Base-by-base conservation (phyloP, 306 rosid species). In the Casuarina cunninghamiana region DNA sequence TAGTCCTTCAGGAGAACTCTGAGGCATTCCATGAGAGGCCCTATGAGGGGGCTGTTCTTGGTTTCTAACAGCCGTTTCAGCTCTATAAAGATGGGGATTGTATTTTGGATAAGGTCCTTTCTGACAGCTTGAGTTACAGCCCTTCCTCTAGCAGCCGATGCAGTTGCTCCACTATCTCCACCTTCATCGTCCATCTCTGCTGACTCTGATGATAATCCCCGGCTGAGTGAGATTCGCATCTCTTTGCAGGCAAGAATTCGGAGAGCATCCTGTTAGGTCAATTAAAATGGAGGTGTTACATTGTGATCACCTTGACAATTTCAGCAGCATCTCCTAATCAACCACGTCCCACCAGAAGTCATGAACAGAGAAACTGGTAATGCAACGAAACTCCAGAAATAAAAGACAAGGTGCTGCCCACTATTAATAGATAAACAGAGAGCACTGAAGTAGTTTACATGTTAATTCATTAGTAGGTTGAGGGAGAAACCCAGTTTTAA, bases 21-120 rank as follows among this genome's bases (percentile, higher is more conserved):
- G 19, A 94, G 93, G 90, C 98, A 94, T 70, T 92, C 97, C 98
- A 94, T 94, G 49, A 94, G 91, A 37, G 97, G 84, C 37, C 98
- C 97, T 62, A 87, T 78, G 15, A 94, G 98, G 77, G 97, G 93
- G 75, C 97, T 94, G 71, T 94, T 92, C 86, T 89, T 94, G 87
- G 88, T 86, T 87, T 92, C 97, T 71, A 94, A 26, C 54, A 90
- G 81, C 72, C 97, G 85, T 82, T 94, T 92, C 82, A 94, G 84
- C 90, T 92, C 97, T 78, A 89, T 90, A 82, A 94, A 94, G 82
- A 94, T 92, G 62, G 98, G 98, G 70, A 94, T 79, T 44, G 91
- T 89, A 87, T 88, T 92, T 78, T 94, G 98, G 65, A 94, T 86
- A 37, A 94, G 97, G 11, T 93, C 82, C 75, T 90, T 94, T 83